Evolutionary conservation across 371 early-diverging fungal genomes (phyloP).

Genomic region (Conidiobolus incongruus): DNA sequence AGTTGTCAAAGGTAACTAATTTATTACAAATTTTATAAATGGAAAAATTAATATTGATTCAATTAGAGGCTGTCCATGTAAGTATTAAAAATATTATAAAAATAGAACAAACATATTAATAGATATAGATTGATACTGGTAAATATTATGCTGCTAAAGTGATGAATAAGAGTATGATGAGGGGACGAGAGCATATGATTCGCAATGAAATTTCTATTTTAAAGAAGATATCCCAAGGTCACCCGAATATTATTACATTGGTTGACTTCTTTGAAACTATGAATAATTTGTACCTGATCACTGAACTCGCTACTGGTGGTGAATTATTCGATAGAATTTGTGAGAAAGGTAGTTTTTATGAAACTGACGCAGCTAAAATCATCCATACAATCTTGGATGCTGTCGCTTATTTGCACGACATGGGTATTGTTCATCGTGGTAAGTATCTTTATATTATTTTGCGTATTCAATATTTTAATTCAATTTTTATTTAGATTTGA

Average conservation of each 20-base stretch:
- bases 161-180: slow-evolving; percentile 73
- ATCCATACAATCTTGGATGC: slow-evolving; percentile 47
- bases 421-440: slow-evolving; percentile 77
- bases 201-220: slow-evolving; percentile 73
- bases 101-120: not conserved
- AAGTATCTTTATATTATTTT: slow-evolving; percentile 4
- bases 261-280: slow-evolving; percentile 82
- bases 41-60: not conserved
- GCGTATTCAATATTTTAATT: slow-evolving; percentile 5
- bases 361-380: slow-evolving; percentile 68
- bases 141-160: slow-evolving; percentile 77
- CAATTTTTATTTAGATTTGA: slow-evolving; percentile 15
- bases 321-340: slow-evolving; percentile 80
- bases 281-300: slow-evolving; percentile 74
- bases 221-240: slow-evolving; percentile 60
- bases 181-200: slow-evolving; percentile 72
- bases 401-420: slow-evolving; percentile 60
- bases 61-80: slow-evolving; percentile 16
- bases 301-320: slow-evolving; percentile 73
- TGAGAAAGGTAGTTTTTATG: slow-evolving; percentile 55
- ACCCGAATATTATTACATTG: slow-evolving; percentile 65
- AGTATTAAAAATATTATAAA: slow-evolving; percentile 1
- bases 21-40: not conserved
- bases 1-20: slow-evolving; percentile 34
- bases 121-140: slow-evolving; percentile 48